Conservation (phyloP, 352 stramenopile genomes). For the Chrysophaeum taylorii region DNA sequence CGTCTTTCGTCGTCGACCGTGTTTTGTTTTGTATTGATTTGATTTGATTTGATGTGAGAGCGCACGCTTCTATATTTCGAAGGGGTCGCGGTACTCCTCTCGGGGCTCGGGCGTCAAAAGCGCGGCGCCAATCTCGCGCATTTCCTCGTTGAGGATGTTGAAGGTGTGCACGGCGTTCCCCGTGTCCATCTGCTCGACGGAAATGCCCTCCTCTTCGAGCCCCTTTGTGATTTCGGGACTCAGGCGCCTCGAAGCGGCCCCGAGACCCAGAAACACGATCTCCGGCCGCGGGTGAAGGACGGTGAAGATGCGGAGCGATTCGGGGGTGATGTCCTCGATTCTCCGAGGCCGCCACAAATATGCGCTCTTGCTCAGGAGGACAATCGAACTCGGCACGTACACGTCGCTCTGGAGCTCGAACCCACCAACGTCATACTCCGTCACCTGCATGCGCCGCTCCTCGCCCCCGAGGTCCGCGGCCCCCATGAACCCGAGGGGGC, state of each 20-base stretch:
- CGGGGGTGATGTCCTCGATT: not conserved
- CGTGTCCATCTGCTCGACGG: constrained; percentile 9
- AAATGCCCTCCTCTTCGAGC: constrained; percentile 10
- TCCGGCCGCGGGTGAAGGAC: constrained; percentile 12
- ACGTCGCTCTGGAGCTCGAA: not conserved
- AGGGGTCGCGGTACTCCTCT: not conserved
- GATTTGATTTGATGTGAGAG: too few relatives aligned
- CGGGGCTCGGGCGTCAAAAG: not conserved
- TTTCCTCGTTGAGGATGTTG: constrained; percentile 12
- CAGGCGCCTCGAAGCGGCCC: too few relatives aligned
- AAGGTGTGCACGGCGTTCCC: constrained; percentile 3
- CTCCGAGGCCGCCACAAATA: not conserved
- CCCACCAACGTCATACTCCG: not conserved
- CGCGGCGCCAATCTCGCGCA: not conserved
- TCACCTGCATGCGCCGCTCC: not conserved
- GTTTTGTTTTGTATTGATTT: too few relatives aligned
- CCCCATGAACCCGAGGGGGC: too few relatives aligned
- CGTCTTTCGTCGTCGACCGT: too few relatives aligned
- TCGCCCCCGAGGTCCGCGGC: too few relatives aligned
- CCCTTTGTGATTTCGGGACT: too few relatives aligned
- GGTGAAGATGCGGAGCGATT: not conserved
- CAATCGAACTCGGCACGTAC: not conserved
- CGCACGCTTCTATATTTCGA: too few relatives aligned
- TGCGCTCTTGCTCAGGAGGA: not conserved
- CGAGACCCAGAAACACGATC: not conserved